A percentile compares a stretch with the other conserved stretches of the same genome.
These are phyloP conservation scores for Monilinia fructicola DNA, from an alignment of 2,329 filamentous ascomycete genomes.

Conservation along the genomic window DNA sequence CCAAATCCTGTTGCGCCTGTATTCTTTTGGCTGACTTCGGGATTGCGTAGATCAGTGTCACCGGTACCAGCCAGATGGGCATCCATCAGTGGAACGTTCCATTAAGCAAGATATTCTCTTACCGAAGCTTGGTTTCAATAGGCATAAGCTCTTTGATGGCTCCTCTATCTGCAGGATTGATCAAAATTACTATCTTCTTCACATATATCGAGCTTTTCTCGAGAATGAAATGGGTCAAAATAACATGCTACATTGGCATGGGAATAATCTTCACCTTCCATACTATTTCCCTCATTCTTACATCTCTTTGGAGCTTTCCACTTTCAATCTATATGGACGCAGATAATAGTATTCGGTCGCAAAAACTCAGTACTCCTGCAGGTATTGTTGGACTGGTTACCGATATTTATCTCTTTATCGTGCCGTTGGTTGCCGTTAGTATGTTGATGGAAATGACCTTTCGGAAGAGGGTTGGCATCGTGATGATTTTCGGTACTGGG, in stretches of 20 bases:
- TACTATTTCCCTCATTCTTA: too few species aligned
- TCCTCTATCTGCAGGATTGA: neutral
- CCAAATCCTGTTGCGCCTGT: neutral
- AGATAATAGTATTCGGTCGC: too few species aligned
- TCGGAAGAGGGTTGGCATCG: neutral
- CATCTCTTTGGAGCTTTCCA: neutral
- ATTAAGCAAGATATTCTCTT: neutral
- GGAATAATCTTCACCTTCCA: neutral
- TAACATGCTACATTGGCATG: neutral
- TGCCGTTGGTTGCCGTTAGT: neutral
- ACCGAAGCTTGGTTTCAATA: neutral
- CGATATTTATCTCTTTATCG: neutral
- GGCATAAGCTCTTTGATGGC: neutral
- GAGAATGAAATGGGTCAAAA: rapidly evolving
- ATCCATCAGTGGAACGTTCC: neutral
- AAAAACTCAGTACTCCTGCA: neutral
- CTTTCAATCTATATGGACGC: neutral
- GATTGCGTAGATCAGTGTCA: neutral
- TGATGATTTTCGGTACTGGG: neutral
- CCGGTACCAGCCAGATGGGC: neutral
- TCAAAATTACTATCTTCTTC: neutral
- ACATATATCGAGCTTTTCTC: neutral
- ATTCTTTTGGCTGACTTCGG: neutral
- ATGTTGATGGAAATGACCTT: neutral
- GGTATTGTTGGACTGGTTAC: neutral